A percentile compares a stretch with the other conserved stretches of the same genome.
Conservation (phyloP, 495 filamentous ascomycete genomes). For the Melanomma pulvis-pyrius region DNA sequence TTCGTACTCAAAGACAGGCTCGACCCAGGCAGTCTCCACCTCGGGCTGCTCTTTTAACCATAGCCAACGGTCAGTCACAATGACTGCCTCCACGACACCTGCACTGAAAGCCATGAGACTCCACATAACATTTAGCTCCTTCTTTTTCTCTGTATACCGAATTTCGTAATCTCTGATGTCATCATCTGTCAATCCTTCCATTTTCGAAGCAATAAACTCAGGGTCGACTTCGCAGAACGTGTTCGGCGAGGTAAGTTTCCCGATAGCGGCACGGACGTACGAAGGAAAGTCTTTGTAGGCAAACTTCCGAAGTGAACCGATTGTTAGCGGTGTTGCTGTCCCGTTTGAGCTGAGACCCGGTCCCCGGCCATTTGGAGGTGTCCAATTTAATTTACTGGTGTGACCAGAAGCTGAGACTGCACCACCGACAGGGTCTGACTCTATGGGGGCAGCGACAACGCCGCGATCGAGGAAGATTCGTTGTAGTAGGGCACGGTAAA, state of each 20-base stretch:
- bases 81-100: constrained; percentile 79
- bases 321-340: constrained; percentile 71
- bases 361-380: constrained; percentile 23
- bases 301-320: constrained; percentile 79
- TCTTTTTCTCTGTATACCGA: constrained; percentile 65
- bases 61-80: constrained; percentile 90
- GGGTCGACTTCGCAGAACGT: constrained; percentile 31
- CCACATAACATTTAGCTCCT: constrained; percentile 86
- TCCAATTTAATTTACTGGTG: constrained; percentile 32
- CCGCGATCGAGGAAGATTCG: constrained; percentile 82
- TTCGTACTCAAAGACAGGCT: constrained; percentile 88
- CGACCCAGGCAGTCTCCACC: constrained; percentile 71
- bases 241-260: constrained; percentile 61
- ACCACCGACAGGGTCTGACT: constrained; percentile 45
- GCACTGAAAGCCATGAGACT: constrained; percentile 94
- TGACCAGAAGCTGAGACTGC: constrained; percentile 27
- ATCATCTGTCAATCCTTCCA: constrained; percentile 68
- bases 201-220: constrained; percentile 59
- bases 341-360: constrained; percentile 41
- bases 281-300: constrained; percentile 75
- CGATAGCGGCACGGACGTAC: constrained; percentile 79
- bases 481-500: constrained; percentile 89
- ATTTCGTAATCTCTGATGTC: constrained; percentile 71
- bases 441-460: constrained; percentile 64
- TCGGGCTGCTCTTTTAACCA: constrained; percentile 75